A percentile compares a stretch with the other conserved stretches of the same genome.
Conservation (phyloP, 441 rosid species). For the Populus hybrid region DNA sequence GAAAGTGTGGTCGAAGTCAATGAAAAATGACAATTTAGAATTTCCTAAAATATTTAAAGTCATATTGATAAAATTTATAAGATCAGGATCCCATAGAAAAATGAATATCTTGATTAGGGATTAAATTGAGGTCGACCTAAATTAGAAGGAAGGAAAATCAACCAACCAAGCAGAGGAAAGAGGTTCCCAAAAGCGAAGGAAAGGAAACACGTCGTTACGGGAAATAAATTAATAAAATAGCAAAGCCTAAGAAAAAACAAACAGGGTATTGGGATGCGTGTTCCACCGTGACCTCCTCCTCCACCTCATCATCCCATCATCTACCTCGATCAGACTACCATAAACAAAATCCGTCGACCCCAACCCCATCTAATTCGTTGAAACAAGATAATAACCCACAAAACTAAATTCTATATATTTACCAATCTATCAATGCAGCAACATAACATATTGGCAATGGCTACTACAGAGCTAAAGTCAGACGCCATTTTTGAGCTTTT, state of each 20-base stretch:
- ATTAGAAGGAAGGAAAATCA: neutral
- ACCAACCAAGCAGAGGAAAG: neutral
- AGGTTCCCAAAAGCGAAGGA: too few species aligned
- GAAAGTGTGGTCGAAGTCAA: neutral
- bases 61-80: neutral
- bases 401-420: too few species aligned
- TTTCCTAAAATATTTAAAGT: neutral
- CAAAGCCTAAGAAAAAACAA: too few species aligned
- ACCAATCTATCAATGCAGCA: neutral
- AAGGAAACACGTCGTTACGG: too few species aligned
- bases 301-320: neutral
- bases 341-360: neutral
- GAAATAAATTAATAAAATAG: too few species aligned
- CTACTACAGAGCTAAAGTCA: constrained; percentile 59
- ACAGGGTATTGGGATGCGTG: neutral
- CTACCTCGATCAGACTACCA: neutral
- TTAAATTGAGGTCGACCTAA: neutral
- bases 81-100: too few species aligned
- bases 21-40: neutral
- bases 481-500: constrained; percentile 63
- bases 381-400: neutral
- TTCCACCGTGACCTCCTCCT: too few species aligned
- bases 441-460: constrained; percentile 20
- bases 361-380: neutral
- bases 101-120: neutral